phyloP scores from a whole-genome alignment of 164 flowering plant species.

The Berberis vulgaris region DNA sequence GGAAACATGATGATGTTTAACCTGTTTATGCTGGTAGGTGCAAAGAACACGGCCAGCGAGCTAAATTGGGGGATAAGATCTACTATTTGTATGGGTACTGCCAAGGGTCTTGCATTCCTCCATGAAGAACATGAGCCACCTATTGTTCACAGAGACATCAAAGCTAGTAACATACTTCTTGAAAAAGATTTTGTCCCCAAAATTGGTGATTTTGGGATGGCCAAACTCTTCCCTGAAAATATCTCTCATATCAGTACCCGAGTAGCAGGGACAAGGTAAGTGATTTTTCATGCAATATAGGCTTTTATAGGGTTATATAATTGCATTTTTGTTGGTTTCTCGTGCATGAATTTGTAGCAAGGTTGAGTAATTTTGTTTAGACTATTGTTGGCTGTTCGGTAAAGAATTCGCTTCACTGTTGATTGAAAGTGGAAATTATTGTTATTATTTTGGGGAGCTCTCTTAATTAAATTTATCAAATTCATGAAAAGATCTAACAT shows the following conservation, averaged over 20 bases:
- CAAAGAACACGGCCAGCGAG: slow-evolving; percentile 23
- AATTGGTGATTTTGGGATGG: slow-evolving; percentile 94
- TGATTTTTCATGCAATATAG: background rate
- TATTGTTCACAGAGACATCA: slow-evolving; percentile 89
- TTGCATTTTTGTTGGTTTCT: too few relatives aligned
- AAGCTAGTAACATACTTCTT: slow-evolving; percentile 87
- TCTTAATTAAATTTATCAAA: too few relatives aligned
- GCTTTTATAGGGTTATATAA: background rate
- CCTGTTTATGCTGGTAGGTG: slow-evolving; percentile 28
- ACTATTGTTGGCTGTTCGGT: too few relatives aligned
- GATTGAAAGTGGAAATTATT: too few relatives aligned
- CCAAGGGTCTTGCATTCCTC: slow-evolving; percentile 64
- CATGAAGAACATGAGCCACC: slow-evolving; percentile 81
- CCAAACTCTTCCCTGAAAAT: slow-evolving; percentile 84
- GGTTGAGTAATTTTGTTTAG: too few relatives aligned
- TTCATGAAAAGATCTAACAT: too few relatives aligned
- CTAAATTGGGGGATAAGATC: slow-evolving; percentile 68
- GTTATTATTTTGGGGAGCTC: too few relatives aligned
- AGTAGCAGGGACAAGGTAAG: slow-evolving; percentile 93
- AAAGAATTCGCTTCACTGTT: too few relatives aligned
- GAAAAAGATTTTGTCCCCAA: slow-evolving; percentile 63
- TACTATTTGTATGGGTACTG: slow-evolving; percentile 65
- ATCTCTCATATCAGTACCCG: slow-evolving; percentile 89
- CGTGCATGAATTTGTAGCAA: too few relatives aligned
- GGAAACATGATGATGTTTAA: background rate